Conservation (phyloP, 1,284 basidiomycete species). For the Irpex sp. region DNA sequence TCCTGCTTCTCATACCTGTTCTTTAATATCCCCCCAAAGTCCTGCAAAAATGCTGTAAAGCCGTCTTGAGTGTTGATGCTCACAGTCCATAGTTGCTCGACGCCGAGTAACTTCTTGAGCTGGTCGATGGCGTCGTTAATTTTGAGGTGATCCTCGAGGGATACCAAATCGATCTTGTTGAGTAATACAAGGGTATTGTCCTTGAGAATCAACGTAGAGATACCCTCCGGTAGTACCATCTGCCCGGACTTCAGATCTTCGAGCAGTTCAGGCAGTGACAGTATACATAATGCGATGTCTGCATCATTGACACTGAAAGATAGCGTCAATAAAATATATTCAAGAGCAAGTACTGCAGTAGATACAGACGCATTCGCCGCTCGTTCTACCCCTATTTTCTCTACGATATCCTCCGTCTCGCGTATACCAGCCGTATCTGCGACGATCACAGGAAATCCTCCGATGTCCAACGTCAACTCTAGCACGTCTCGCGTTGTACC, state of each 20-base stretch:
- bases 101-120: slow-evolving; percentile 4
- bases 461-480: slow-evolving; percentile 81
- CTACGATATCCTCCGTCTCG: slow-evolving; percentile 68
- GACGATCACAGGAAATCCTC: slow-evolving; percentile 76
- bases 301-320: slow-evolving; percentile 53
- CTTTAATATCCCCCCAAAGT: slow-evolving; percentile 51
- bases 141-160: slow-evolving; percentile 8
- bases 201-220: slow-evolving; percentile 46
- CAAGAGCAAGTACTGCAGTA: neutral
- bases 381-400: slow-evolving; percentile 78
- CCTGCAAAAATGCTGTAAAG: slow-evolving; percentile 51
- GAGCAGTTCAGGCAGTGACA: slow-evolving; percentile 58
- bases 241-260: slow-evolving; percentile 12
- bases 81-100: slow-evolving; percentile 43
- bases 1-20: slow-evolving; percentile 38
- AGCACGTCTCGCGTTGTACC: slow-evolving; percentile 88
- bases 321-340: slow-evolving; percentile 5
- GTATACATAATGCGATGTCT: slow-evolving; percentile 75
- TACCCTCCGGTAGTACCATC: slow-evolving; percentile 39
- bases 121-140: slow-evolving; percentile 8
- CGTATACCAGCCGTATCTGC: slow-evolving; percentile 85
- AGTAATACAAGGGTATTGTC: slow-evolving; percentile 57
- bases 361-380: slow-evolving; percentile 59
- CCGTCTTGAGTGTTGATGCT: slow-evolving; percentile 66
- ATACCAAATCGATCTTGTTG: slow-evolving; percentile 70